phyloP scores from a whole-genome alignment of 2,329 filamentous ascomycete species.

The Mollisiaceae sp. region DNA sequence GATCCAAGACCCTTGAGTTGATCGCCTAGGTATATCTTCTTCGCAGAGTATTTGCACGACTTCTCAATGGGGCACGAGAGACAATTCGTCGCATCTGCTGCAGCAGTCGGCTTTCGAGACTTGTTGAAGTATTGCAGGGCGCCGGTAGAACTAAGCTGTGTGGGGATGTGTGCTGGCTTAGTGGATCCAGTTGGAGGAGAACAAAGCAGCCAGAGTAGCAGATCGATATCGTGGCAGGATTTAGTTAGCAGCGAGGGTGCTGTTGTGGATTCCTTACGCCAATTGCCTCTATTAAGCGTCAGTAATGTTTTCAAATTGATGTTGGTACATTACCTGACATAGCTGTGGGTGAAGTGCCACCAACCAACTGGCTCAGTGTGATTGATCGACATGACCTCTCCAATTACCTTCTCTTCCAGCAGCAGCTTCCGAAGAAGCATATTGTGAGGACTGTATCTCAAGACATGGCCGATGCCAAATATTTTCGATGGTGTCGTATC shows the following conservation, averaged over 20 bases:
- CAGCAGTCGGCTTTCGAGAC: conserved; percentile 74
- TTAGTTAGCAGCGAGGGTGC: conserved; percentile 89
- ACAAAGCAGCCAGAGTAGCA: conserved; percentile 88
- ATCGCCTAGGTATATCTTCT: conserved; percentile 63
- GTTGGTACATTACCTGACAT: conserved; percentile 63
- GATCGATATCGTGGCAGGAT: conserved; percentile 94
- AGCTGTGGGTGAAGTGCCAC: conserved; percentile 94
- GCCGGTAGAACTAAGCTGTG: conserved; percentile 76
- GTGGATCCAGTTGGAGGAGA: conserved; percentile 52
- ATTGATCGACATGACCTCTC: conserved; percentile 83
- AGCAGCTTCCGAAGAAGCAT: conserved; percentile 80
- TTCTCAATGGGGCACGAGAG: conserved; percentile 76
- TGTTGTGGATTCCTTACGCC: conserved; percentile 79
- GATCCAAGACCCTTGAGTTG: conserved; percentile 63
- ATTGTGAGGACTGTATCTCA: conserved; percentile 93
- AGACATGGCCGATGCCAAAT: conserved; percentile 92
- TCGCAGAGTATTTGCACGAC: conserved; percentile 84
- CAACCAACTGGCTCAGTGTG: conserved; percentile 95
- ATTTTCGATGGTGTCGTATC: conserved; percentile 52
- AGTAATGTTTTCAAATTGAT: conserved; percentile 8
- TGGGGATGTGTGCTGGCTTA: conserved; percentile 71
- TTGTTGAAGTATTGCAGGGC: conserved; percentile 78
- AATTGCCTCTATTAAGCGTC: conserved; percentile 72
- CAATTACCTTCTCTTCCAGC: conserved; percentile 75
- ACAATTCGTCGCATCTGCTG: conserved; percentile 84